These are phyloP conservation scores for Phytophthora constricta DNA, from an alignment of 352 stramenopile genomes.

Conservation along the genomic window DNA sequence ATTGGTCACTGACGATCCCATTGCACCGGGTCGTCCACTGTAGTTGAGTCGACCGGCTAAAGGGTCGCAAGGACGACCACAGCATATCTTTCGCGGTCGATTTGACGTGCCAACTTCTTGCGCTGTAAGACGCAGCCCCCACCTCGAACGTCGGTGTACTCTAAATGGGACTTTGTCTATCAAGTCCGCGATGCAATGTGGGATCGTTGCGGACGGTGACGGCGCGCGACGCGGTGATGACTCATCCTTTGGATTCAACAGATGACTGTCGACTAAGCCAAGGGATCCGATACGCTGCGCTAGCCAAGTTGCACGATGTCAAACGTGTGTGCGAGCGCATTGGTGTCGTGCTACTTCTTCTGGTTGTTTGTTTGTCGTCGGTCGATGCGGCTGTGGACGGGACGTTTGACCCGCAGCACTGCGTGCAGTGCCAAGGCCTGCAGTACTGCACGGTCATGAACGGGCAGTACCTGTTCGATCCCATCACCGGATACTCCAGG, in stretches of 20 bases:
- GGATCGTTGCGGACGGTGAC: conserved; percentile 11
- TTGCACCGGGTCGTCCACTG: too few relatives aligned
- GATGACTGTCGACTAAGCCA: too few relatives aligned
- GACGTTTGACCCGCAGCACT: conserved; percentile 47
- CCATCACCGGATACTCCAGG: conserved; percentile 70
- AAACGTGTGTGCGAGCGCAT: background rate
- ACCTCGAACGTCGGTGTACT: too few relatives aligned
- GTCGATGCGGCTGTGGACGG: conserved; percentile 30
- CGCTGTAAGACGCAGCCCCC: too few relatives aligned
- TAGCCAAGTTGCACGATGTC: too few relatives aligned
- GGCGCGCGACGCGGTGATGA: conserved; percentile 9
- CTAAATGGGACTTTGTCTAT: too few relatives aligned
- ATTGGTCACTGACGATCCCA: too few relatives aligned
- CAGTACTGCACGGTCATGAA: conserved; percentile 76
- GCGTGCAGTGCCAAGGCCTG: conserved; percentile 55
- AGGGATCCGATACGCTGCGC: too few relatives aligned
- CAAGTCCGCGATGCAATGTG: background rate
- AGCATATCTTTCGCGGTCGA: too few relatives aligned
- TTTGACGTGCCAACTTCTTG: too few relatives aligned
- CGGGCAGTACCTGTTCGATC: conserved; percentile 70
- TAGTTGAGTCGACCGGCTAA: too few relatives aligned
- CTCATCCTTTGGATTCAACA: conserved; percentile 15
- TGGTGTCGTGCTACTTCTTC: conserved; percentile 15
- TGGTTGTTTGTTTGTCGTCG: conserved; percentile 3
- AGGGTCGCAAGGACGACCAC: too few relatives aligned